Conservation (phyloP, 163 green algal species). For the Coccomyxa subellipsoidea region DNA sequence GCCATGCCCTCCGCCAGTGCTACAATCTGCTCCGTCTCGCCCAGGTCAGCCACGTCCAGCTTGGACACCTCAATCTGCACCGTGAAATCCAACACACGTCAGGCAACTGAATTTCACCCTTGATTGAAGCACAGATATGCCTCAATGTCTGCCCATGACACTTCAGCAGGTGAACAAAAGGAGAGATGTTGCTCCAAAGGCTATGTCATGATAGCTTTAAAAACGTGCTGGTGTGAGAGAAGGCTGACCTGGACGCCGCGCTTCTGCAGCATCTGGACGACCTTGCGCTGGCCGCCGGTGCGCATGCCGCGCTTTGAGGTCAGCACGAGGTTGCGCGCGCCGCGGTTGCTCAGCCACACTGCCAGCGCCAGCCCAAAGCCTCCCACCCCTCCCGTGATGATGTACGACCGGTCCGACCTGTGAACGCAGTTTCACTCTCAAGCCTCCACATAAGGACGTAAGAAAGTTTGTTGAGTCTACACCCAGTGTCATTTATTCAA, state of each 20-base stretch:
- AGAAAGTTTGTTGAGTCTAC: too few species aligned
- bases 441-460: too few species aligned
- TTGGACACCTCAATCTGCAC: neutral
- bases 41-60: conserved; percentile 14
- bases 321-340: conserved; percentile 15
- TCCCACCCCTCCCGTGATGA: conserved; percentile 22
- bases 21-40: conserved; percentile 4
- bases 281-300: conserved; percentile 13
- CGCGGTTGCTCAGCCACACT: conserved; percentile 10
- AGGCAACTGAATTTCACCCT: too few species aligned
- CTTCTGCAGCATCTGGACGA: conserved; percentile 1
- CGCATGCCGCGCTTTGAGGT: conserved; percentile 23
- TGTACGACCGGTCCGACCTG: conserved; percentile 15
- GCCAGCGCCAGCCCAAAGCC: conserved; percentile 21
- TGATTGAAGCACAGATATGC: too few species aligned
- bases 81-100: too few species aligned
- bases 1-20: conserved; percentile 1
- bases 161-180: too few species aligned
- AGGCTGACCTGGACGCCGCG: neutral
- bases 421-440: too few species aligned
- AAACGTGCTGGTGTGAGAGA: neutral
- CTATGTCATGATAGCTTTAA: too few species aligned
- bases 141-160: too few species aligned
- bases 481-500: too few species aligned
- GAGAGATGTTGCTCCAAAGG: too few species aligned